These are phyloP conservation scores for Lathyrus tuberosus DNA, from an alignment of 306 rosid species.

Conservation along the genomic window DNA sequence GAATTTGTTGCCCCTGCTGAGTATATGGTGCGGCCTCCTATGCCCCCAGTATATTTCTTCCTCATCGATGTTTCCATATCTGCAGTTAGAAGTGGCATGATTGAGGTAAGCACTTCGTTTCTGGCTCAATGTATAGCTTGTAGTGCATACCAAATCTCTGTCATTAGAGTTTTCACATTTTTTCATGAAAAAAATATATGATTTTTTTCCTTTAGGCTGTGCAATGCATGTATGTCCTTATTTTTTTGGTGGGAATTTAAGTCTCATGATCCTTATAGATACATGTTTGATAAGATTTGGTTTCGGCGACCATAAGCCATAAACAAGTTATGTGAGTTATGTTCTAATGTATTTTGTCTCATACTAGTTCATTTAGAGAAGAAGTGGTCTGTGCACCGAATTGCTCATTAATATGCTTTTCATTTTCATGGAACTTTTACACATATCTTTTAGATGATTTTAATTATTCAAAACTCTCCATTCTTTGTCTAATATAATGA, in stretches of 20 bases:
- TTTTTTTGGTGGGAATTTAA: conserved; percentile 4
- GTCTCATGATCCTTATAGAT: conserved; percentile 19
- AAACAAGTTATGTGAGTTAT: conserved; percentile 15
- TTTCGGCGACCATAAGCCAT: neutral
- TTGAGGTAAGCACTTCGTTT: conserved; percentile 64
- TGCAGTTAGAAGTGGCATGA: conserved; percentile 99
- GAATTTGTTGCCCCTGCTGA: conserved; percentile 99
- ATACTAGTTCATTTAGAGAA: conserved; percentile 13
- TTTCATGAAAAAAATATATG: conserved; percentile 6
- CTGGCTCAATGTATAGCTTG: neutral
- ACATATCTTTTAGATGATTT: conserved; percentile 33
- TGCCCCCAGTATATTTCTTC: conserved; percentile 98
- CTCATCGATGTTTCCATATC: conserved; percentile 91
- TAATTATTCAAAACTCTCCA: neutral
- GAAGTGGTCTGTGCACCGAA: conserved; percentile 9
- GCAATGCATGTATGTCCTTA: conserved; percentile 15
- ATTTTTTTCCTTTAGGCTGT: neutral
- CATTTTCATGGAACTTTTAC: conserved; percentile 6
- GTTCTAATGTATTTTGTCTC: conserved; percentile 30
- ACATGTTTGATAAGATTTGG: conserved; percentile 31
- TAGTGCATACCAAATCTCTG: conserved; percentile 11
- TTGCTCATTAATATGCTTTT: conserved; percentile 25
- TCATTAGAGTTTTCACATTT: conserved; percentile 2
- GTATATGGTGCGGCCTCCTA: conserved; percentile 99
- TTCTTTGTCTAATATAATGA: conserved; percentile 26